Base-by-base conservation (phyloP, 225 moss, liverwort and hornwort species). In the Pseudoscleropodium purum region DNA sequence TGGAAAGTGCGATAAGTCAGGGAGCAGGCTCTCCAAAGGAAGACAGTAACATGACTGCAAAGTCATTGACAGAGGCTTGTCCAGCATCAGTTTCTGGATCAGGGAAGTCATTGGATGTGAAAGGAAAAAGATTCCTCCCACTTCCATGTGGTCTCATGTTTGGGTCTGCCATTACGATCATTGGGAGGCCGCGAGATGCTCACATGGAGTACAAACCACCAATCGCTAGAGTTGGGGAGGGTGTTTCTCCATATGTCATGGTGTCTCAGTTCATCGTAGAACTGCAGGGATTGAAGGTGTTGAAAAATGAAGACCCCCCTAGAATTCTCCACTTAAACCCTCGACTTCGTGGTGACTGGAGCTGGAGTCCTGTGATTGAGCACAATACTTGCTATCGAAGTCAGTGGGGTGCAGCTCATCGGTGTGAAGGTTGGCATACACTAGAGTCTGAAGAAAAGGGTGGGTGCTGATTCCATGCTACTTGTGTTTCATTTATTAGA, bases 321-420 rank as follows among this genome's bases (percentile, higher is more conserved):
- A 75, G 95, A 81, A 95, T 95, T 86, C 91, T 95, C 34, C 94
- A 95, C 85, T 79, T 95, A 47, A 95, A 95, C 69, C 95, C 95
- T 87, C 91, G 94, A 61, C 82, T 95, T 78, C 92, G 91, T 39
- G 95, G 95, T 62, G 94, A 95, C 75, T 95, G 94, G 95, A 95
- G 94, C 85, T 94, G 94, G 94, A 94, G 94, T 87, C 95, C 95
- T 78, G 93, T 95, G n/a, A 95, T 95, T 87, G 94, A 95, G 92
- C 95, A 94, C 70, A 95, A 95, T 56, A 94, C 95, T 49, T 95
- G 94, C 90, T 95, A 95, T 63, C 88, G 93, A 81, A 94, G 88
- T 83, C 95, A 95, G 82, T 95, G 95, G 93, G 94, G 94, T 87
- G 85, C 91, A 79, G 93, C 89, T 79, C 95, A 95, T 89, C 94